Evolutionary conservation across 2,329 filamentous ascomycete species (phyloP).

Genomic region (Cladosporium sp.): DNA sequence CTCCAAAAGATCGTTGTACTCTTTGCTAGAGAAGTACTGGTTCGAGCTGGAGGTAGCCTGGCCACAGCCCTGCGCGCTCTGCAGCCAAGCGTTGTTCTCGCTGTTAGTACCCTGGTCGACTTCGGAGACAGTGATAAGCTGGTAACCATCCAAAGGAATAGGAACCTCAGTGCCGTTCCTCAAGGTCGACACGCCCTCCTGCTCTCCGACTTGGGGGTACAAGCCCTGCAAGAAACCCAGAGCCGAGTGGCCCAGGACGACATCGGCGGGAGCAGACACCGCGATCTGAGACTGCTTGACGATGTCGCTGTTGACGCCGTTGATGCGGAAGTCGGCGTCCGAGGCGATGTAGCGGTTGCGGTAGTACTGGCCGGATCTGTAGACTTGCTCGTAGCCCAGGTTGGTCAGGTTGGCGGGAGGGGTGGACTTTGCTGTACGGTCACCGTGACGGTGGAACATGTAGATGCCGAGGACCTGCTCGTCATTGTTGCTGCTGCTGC

Average conservation of each 20-base stretch:
- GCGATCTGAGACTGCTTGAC: conserved; percentile 71
- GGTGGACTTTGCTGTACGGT: conserved; percentile 77
- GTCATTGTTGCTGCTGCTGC: conserved; percentile 25
- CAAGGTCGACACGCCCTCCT: conserved; percentile 60
- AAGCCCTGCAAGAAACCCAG: conserved; percentile 80
- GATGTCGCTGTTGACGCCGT: conserved; percentile 65
- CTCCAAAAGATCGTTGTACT: conserved; percentile 52
- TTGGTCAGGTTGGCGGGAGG: conserved; percentile 73
- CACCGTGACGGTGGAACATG: conserved; percentile 87
- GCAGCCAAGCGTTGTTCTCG: conserved; percentile 60
- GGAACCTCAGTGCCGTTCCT: conserved; percentile 69
- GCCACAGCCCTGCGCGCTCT: conserved; percentile 58
- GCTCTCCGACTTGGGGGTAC: conserved; percentile 72
- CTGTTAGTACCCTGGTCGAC: conserved; percentile 61
- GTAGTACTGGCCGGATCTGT: conserved; percentile 72
- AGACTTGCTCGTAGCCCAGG: conserved; percentile 76
- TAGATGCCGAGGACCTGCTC: conserved; percentile 81
- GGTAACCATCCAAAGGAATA: conserved; percentile 75
- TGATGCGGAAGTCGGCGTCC: conserved; percentile 62
- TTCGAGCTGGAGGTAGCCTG: conserved; percentile 61
- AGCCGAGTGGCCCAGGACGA: conserved; percentile 77
- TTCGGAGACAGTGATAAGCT: conserved; percentile 74
- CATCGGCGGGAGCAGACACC: conserved; percentile 69
- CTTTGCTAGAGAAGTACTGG: conserved; percentile 56
- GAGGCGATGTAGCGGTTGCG: conserved; percentile 71